A percentile compares a stretch with the other conserved stretches of the same genome.
Evolutionary conservation across 2,329 filamentous ascomycete genomes (phyloP).

Genomic region (Chrysoporthe austroafricana): DNA sequence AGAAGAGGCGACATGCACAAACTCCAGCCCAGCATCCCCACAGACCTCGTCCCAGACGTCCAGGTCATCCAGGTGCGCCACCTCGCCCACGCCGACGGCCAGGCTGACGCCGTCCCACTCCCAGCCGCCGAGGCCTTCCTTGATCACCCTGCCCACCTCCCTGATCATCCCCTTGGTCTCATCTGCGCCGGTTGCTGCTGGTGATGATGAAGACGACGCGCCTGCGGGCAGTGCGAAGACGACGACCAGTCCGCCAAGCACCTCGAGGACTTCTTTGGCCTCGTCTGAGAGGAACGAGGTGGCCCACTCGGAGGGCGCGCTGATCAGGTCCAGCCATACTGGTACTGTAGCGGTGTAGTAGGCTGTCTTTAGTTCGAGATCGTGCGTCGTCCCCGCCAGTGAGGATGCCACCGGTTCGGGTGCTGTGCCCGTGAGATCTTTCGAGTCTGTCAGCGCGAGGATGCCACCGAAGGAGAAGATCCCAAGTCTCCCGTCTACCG

Average conservation of each 20-base stretch:
- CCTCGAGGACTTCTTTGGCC: conserved; percentile 64
- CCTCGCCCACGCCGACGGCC: conserved; percentile 58
- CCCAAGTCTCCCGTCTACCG: not conserved
- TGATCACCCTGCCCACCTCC: conserved; percentile 58
- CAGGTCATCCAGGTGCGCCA: conserved; percentile 40
- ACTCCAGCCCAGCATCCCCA: conserved; percentile 63
- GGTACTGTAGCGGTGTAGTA: conserved; percentile 67
- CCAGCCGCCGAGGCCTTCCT: conserved; percentile 61
- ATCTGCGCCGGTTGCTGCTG: conserved; percentile 21
- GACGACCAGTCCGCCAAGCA: conserved; percentile 63
- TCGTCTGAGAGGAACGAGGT: conserved; percentile 62
- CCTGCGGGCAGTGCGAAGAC: conserved; percentile 49
- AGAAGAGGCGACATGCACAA: conserved; percentile 51
- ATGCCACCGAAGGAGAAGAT: no score
- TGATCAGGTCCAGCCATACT: conserved; percentile 69
- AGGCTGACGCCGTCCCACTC: conserved; percentile 68
- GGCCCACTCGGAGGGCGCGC: conserved; percentile 57
- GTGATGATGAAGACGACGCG: conserved; percentile 1
- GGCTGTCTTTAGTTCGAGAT: conserved; percentile 56
- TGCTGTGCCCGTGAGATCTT: conserved; percentile 57
- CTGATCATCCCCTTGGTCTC: conserved; percentile 49
- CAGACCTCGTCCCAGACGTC: conserved; percentile 67
- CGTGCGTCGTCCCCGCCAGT: conserved; percentile 64
- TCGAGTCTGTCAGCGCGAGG: not conserved
- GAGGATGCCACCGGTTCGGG: conserved; percentile 44